Evolutionary conservation across 106 monocot species (phyloP), one percentile per base, ranked within the genome.

Genomic region (Dioscorea zingiberensis): DNA sequence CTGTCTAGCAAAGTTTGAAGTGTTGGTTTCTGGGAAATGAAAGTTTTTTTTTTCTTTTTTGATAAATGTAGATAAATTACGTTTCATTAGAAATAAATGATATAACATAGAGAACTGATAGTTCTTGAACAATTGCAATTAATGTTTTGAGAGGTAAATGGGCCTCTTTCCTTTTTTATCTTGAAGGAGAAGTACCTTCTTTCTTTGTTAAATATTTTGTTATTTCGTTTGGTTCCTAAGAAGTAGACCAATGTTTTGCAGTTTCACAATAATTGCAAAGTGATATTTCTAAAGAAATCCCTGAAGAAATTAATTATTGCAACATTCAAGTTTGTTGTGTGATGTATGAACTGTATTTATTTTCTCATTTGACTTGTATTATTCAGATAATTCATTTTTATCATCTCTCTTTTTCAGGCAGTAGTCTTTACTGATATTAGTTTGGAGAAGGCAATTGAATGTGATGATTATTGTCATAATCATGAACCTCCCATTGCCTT

Each of bases 381-480:
- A 19, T 51, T 51, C 19, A 0, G 51, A 11, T 25, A 51, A 21
- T 23, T 47, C 5, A 16, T 48, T 47, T 14, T 3, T 29, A 14
- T 55, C 29, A 38, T 2, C 38, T 38, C 38, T 38, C 19, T 29
- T 64, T 53, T 80, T 27, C 80, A 91, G 86, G 81, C 81, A 63
- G 92, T 87, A 56, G 92, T 92, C 18, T 92, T 87, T 27, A 87
- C 92, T 56, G 84, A 87, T 66, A 79, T 92, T 38, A 69, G 74
- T 65, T 74, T 87, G 62, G 84, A 87, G 21, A 81, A 82, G 70
- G 84, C 87, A 63, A 73, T 82, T 53, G 92, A 84, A 48, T 92
- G 67, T 65, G 72, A 92, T 67, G 81, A 81, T 63, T 92, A 77
- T 49, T 92, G 92, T 63, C 84, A 73, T 62, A 77, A 69, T 46